These are phyloP conservation scores for Hypoxylon sp. DNA, from an alignment of 2,329 filamentous ascomycete genomes.

Conservation along the genomic window DNA sequence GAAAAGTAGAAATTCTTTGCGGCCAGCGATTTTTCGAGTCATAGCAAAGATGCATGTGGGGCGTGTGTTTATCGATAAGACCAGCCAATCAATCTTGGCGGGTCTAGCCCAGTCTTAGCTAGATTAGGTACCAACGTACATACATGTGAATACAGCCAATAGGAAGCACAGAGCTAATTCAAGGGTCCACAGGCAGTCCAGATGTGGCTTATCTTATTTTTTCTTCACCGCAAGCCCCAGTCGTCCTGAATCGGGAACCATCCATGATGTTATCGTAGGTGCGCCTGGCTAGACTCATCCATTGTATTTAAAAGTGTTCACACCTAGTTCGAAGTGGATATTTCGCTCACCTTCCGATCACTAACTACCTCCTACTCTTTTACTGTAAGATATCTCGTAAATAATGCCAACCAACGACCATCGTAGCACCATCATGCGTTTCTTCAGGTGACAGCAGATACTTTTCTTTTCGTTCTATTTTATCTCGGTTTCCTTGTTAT, in stretches of 20 bases:
- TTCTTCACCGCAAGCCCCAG: constrained; percentile 16
- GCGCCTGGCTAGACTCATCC: constrained; percentile 32
- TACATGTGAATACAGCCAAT: too few relatives aligned
- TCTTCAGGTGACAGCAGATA: constrained; percentile 32
- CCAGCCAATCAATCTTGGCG: constrained; percentile 12
- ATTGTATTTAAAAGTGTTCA: constrained; percentile 10
- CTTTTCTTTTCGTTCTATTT: constrained; percentile 17
- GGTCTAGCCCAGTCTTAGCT: background rate
- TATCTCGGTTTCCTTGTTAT: constrained; percentile 14
- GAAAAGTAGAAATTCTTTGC: constrained; percentile 51
- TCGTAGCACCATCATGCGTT: constrained; percentile 32
- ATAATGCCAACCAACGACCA: constrained; percentile 26
- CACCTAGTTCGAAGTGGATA: constrained; percentile 1
- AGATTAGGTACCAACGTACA: background rate
- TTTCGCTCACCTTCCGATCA: constrained; percentile 19
- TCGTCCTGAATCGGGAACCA: constrained; percentile 15
- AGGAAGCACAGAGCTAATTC: background rate
- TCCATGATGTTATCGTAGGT: constrained; percentile 30
- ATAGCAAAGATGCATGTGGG: constrained; percentile 31
- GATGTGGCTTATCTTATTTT: constrained; percentile 34
- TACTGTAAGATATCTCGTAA: background rate
- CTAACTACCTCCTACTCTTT: background rate
- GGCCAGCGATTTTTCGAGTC: constrained; percentile 46
- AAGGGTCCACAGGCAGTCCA: background rate
- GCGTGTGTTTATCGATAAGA: constrained; percentile 49